phyloP scores from a whole-genome alignment of 768 basidiomycete genomes.

The Termitomyces sp. region DNA sequence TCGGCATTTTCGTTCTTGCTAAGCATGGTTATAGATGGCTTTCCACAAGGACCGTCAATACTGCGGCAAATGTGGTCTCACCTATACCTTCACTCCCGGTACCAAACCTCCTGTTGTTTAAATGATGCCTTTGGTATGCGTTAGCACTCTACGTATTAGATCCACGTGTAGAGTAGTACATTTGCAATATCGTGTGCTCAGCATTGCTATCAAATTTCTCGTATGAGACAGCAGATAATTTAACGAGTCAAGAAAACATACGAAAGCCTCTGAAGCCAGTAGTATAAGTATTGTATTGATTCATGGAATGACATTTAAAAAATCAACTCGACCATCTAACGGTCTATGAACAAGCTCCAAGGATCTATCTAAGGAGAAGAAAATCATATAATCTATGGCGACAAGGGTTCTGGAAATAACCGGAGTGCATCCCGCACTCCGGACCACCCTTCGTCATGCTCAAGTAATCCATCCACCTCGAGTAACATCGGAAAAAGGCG shows the following conservation, averaged over 20 bases:
- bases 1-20: constrained; percentile 9
- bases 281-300: background rate
- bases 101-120: constrained; percentile 72
- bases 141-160: background rate
- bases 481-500: constrained; percentile 33
- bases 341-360: background rate
- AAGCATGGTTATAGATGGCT: constrained; percentile 66
- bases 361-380: constrained; percentile 1
- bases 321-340: background rate
- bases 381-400: constrained; percentile 2
- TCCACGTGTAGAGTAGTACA: background rate
- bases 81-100: constrained; percentile 79
- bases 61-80: constrained; percentile 92
- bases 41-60: constrained; percentile 98
- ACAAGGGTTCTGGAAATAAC: background rate
- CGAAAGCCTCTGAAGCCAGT: background rate
- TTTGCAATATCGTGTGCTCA: background rate
- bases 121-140: constrained; percentile 8
- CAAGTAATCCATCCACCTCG: constrained; percentile 28
- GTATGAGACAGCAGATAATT: background rate
- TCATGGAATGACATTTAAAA: no score
- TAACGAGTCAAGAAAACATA: no score
- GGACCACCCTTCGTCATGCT: constrained; percentile 25
- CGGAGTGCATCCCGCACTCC: constrained; percentile 6
- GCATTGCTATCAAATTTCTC: background rate